phyloP scores from a whole-genome alignment of 2,329 filamentous ascomycete genomes.

The Camptophora hylomeconis region DNA sequence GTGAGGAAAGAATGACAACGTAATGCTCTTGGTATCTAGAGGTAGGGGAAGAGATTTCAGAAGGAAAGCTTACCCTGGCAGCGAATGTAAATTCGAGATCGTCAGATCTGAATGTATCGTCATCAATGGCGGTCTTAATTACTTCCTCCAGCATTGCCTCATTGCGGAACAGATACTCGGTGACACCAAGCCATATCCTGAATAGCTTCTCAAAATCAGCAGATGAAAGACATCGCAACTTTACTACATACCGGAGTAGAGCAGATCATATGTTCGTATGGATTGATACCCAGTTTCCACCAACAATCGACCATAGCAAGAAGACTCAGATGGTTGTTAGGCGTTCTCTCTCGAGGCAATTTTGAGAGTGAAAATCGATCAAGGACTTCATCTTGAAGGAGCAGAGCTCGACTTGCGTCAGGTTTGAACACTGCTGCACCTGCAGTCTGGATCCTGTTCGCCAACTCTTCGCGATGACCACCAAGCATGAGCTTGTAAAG shows the following conservation, averaged over 20 bases:
- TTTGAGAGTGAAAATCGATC: constrained; percentile 78
- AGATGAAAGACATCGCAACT: constrained; percentile 5
- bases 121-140: constrained; percentile 72
- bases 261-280: constrained; percentile 99
- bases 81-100: constrained; percentile 98
- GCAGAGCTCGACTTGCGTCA: constrained; percentile 45
- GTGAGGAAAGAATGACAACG: constrained; percentile 5
- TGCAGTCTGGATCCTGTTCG: constrained; percentile 62
- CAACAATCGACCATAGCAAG: constrained; percentile 98
- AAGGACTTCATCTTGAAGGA: constrained; percentile 67
- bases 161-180: constrained; percentile 87
- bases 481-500: constrained; percentile 95
- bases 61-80: constrained; percentile 47
- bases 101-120: constrained; percentile 85
- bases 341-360: constrained; percentile 51
- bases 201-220: constrained; percentile 47
- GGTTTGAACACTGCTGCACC: constrained; percentile 56
- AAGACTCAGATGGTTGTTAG: constrained; percentile 87
- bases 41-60: constrained; percentile 3
- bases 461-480: constrained; percentile 63
- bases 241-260: constrained; percentile 64
- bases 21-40: too few relatives aligned
- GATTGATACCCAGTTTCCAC: constrained; percentile 84
- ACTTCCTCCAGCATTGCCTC: constrained; percentile 68
- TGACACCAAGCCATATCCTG: constrained; percentile 91